phyloP scores from a whole-genome alignment of 1,139 yeast species.

The Hyphopichia burtonii region DNA sequence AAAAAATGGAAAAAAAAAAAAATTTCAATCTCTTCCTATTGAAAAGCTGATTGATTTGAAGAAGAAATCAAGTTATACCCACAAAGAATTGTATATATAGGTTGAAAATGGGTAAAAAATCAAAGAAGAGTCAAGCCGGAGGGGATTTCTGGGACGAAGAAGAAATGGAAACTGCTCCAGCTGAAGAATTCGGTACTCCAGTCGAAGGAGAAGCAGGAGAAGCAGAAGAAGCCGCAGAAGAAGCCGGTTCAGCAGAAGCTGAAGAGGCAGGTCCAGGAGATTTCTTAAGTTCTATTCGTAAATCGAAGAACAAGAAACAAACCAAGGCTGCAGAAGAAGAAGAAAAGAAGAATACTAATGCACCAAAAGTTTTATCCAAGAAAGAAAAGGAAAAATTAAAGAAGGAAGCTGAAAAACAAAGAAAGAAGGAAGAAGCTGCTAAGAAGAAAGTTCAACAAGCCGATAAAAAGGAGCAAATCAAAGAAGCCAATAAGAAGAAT shows the following conservation, averaged over 20 bases:
- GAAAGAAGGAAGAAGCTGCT: constrained; percentile 88
- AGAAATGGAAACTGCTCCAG: constrained; percentile 58
- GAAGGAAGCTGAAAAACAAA: constrained; percentile 94
- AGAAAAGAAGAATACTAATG: constrained; percentile 46
- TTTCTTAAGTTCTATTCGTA: constrained; percentile 79
- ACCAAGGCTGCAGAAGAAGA: constrained; percentile 52
- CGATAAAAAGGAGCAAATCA: constrained; percentile 61
- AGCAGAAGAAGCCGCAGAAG: constrained; percentile 12
- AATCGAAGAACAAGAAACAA: constrained; percentile 74
- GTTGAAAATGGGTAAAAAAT: constrained; percentile 50
- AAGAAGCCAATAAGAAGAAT: constrained; percentile 59
- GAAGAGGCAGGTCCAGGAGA: constrained; percentile 48
- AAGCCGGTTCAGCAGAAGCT: constrained; percentile 18
- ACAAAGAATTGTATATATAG: no score
- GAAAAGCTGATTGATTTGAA: neutral
- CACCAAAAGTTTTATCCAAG: constrained; percentile 78
- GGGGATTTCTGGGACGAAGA: constrained; percentile 85
- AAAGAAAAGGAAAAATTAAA: constrained; percentile 97
- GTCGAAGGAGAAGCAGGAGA: constrained; percentile 4
- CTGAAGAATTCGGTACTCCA: constrained; percentile 51
- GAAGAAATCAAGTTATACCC: no score
- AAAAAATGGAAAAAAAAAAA: no score
- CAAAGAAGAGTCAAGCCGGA: constrained; percentile 51
- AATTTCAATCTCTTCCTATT: neutral
- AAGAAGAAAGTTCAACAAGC: constrained; percentile 73